phyloP scores from a whole-genome alignment of 2,329 filamentous ascomycete species.

The Hypoxylon sp. region DNA sequence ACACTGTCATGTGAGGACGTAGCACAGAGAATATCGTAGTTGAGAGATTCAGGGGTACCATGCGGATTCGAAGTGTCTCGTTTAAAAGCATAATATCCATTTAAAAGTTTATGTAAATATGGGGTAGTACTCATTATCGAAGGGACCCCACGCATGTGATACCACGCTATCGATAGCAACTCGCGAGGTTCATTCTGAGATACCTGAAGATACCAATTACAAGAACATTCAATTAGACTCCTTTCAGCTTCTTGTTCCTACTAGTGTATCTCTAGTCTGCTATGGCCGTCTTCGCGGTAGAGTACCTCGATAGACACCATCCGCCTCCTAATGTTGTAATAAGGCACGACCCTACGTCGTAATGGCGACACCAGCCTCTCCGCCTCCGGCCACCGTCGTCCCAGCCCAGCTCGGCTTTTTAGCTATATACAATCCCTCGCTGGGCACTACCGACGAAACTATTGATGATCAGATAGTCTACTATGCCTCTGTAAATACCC shows the following conservation, averaged over 20 bases:
- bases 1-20: neutral
- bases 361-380: constrained; percentile 46
- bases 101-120: neutral
- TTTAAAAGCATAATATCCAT: neutral
- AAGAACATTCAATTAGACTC: neutral
- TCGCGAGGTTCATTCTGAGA: neutral
- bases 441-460: constrained; percentile 73
- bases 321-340: constrained; percentile 27
- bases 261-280: constrained; percentile 19
- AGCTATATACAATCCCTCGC: constrained; percentile 92
- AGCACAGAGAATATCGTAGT: neutral
- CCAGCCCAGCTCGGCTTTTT: constrained; percentile 92
- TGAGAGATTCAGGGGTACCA: neutral
- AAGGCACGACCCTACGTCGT: constrained; percentile 16
- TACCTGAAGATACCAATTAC: neutral
- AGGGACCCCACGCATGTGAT: constrained; percentile 3
- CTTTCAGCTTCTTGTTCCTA: constrained; percentile 6
- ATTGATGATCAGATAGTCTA: constrained; percentile 90
- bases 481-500: constrained; percentile 77
- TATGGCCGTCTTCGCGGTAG: constrained; percentile 36
- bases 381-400: constrained; percentile 60
- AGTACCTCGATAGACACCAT: constrained; percentile 33
- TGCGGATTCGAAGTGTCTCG: neutral
- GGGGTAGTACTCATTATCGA: neutral
- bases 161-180: neutral